A percentile compares a stretch with the other conserved stretches of the same genome.
These are phyloP conservation scores for Rutstroemia sp. DNA, from an alignment of 2,329 filamentous ascomycete genomes.

Conservation along the genomic window DNA sequence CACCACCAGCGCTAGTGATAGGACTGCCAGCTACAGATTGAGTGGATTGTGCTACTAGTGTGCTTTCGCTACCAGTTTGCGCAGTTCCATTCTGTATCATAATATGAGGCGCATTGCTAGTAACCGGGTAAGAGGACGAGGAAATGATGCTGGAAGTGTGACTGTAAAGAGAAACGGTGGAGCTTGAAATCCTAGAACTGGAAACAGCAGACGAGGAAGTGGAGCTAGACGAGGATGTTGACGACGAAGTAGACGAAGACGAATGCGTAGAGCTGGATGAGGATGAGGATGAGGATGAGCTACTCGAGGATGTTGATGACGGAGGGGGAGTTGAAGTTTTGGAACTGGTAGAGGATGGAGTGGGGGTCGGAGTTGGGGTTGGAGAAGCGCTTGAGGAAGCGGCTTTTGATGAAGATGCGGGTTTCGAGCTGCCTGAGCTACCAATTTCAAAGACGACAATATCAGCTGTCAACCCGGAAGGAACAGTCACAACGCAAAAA, in stretches of 20 bases:
- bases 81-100: conserved; percentile 21
- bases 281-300: too few relatives aligned
- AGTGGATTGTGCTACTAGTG: background rate
- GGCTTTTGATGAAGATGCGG: conserved; percentile 10
- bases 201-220: conserved; percentile 1
- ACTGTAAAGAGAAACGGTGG: conserved; percentile 5
- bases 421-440: conserved; percentile 13
- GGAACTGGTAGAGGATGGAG: conserved; percentile 14
- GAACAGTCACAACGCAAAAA: conserved; percentile 73
- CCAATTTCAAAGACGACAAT: conserved; percentile 53
- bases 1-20: background rate
- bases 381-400: conserved; percentile 10
- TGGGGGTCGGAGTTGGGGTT: conserved; percentile 17
- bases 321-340: conserved; percentile 16
- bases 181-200: background rate
- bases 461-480: conserved; percentile 56
- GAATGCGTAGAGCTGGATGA: background rate
- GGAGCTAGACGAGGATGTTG: background rate
- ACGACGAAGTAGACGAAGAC: conserved; percentile 15
- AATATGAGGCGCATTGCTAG: conserved; percentile 18
- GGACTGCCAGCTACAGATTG: background rate
- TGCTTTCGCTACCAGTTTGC: conserved; percentile 2
- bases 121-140: conserved; percentile 10
- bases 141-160: conserved; percentile 13
- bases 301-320: conserved; percentile 6